Conservation (phyloP, 1,284 basidiomycete species). For the Filobasidium uniguttulatum region DNA sequence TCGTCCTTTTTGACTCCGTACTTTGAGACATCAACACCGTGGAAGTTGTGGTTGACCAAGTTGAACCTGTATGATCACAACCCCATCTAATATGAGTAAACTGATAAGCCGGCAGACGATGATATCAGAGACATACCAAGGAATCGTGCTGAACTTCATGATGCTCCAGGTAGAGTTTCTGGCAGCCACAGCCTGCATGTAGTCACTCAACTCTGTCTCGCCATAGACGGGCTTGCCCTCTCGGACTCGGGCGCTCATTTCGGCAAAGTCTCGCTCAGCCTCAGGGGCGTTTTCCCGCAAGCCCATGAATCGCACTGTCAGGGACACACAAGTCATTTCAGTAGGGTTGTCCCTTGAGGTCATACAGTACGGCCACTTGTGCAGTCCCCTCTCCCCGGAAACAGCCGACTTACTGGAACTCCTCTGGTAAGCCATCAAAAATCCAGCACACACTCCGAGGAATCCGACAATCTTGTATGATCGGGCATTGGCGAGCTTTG, state of each 20-base stretch:
- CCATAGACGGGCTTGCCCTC: slow-evolving; percentile 75
- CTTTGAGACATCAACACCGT: slow-evolving; percentile 71
- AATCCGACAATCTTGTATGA: slow-evolving; percentile 42
- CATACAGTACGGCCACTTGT: too few species aligned
- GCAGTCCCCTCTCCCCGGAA: not conserved
- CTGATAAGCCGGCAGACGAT: too few species aligned
- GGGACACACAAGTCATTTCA: too few species aligned
- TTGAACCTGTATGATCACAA: slow-evolving; percentile 56
- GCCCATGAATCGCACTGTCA: slow-evolving; percentile 85
- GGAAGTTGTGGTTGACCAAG: slow-evolving; percentile 73
- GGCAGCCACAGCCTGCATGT: slow-evolving; percentile 78
- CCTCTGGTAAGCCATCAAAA: slow-evolving; percentile 84
- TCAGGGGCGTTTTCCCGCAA: slow-evolving; percentile 85
- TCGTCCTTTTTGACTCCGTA: too few species aligned
- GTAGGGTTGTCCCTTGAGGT: not conserved
- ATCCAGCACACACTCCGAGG: slow-evolving; percentile 70
- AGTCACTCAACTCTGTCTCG: slow-evolving; percentile 62
- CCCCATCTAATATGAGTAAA: too few species aligned
- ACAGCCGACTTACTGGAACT: slow-evolving; percentile 70
- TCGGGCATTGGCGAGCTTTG: slow-evolving; percentile 29
- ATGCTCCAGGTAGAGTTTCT: slow-evolving; percentile 87
- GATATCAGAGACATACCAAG: slow-evolving; percentile 55
- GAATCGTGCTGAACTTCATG: slow-evolving; percentile 50
- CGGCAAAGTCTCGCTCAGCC: slow-evolving; percentile 56
- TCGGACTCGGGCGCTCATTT: slow-evolving; percentile 55